Evolutionary conservation across 2,329 filamentous ascomycete genomes (phyloP).

Genomic region (Colletotrichum liaoningense): DNA sequence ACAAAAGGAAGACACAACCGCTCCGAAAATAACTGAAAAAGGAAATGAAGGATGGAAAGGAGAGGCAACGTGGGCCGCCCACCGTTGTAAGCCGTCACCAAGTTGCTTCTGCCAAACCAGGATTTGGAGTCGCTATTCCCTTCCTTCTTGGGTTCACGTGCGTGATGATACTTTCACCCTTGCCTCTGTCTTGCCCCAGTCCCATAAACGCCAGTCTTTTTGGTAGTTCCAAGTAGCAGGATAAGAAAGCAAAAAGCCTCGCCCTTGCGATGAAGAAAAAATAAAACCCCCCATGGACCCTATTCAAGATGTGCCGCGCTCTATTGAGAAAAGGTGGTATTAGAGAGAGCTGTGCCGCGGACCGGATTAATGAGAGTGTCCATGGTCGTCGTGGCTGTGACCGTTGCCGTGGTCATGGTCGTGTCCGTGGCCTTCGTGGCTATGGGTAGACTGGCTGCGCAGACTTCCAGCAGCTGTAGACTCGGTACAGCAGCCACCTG

Average conservation of each 20-base stretch:
- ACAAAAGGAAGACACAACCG: neutral
- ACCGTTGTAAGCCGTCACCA: neutral
- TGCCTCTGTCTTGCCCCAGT: conserved; percentile 8
- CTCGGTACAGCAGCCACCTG: conserved; percentile 56
- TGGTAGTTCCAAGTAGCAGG: conserved; percentile 2
- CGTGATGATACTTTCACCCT: conserved; percentile 2
- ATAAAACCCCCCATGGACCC: neutral
- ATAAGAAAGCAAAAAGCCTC: conserved; percentile 9
- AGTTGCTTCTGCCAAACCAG: neutral
- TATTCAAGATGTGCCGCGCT: conserved; percentile 5
- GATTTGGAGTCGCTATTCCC: neutral
- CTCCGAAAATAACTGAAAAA: neutral
- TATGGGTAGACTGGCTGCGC: conserved; percentile 45
- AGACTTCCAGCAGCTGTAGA: conserved; percentile 46
- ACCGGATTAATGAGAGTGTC: conserved; percentile 21
- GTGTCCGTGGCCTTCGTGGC: conserved; percentile 43
- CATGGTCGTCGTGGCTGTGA: conserved; percentile 7
- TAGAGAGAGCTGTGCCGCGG: neutral
- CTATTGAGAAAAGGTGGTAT: neutral
- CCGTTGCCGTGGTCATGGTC: conserved; percentile 10
- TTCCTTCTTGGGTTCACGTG: neutral
- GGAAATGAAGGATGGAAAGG: neutral
- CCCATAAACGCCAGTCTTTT: conserved; percentile 27
- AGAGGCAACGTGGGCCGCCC: neutral
- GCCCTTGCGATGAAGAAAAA: neutral